These are phyloP conservation scores for Penicillium sp. DNA, from an alignment of 2,329 filamentous ascomycete genomes.

Conservation along the genomic window DNA sequence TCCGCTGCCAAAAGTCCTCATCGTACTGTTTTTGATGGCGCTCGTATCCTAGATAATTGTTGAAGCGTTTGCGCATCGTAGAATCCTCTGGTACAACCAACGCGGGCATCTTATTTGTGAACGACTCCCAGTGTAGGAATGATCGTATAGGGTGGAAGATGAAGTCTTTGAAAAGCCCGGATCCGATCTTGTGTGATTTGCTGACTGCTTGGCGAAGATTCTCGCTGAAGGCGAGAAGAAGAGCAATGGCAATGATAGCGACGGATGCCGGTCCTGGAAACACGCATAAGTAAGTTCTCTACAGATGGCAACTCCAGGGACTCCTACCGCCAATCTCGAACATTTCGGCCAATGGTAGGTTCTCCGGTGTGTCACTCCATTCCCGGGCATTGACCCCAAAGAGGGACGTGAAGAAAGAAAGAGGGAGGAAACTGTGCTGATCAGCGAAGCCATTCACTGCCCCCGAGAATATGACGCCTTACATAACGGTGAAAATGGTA, in stretches of 20 bases:
- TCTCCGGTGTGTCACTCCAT: constrained; percentile 52
- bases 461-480: too few relatives aligned
- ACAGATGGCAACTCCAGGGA: neutral
- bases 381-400: constrained; percentile 65
- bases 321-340: constrained; percentile 30
- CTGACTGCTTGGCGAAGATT: constrained; percentile 26
- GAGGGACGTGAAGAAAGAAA: constrained; percentile 63
- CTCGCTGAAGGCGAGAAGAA: constrained; percentile 56
- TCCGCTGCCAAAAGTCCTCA: constrained; percentile 33
- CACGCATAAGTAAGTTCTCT: neutral
- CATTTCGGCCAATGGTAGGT: constrained; percentile 35
- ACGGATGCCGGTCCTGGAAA: constrained; percentile 44
- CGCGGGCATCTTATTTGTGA: constrained; percentile 9
- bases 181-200: constrained; percentile 24
- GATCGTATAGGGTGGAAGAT: constrained; percentile 20
- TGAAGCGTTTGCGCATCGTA: constrained; percentile 20
- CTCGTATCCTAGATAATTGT: constrained; percentile 27
- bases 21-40: constrained; percentile 21
- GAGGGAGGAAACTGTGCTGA: constrained; percentile 51
- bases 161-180: constrained; percentile 24
- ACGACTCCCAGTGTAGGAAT: constrained; percentile 11
- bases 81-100: constrained; percentile 21
- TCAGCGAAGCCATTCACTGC: too few relatives aligned
- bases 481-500: constrained; percentile 62
- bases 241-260: constrained; percentile 51